phyloP scores from a whole-genome alignment of 768 basidiomycete species.

The Hortiboletus campestris region DNA sequence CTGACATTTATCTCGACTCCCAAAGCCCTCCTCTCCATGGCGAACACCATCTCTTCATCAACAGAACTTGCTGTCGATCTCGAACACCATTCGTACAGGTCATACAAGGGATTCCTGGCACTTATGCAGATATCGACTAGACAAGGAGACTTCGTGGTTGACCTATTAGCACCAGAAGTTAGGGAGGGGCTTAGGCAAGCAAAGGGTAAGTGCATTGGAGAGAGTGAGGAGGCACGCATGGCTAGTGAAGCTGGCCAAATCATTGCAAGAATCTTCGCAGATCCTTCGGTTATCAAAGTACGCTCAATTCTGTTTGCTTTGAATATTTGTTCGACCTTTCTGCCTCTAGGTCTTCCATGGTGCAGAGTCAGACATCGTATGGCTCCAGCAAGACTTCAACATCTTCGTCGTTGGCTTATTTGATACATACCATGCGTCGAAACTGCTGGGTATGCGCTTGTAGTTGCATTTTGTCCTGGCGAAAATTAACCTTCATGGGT shows the following conservation, averaged over 20 bases:
- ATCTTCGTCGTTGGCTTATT: constrained; percentile 95
- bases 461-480: background rate
- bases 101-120: constrained; percentile 85
- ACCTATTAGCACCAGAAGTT: constrained; percentile 60
- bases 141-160: constrained; percentile 83
- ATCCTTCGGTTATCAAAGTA: constrained; percentile 85
- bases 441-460: constrained; percentile 57
- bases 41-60: constrained; percentile 61
- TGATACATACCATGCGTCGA: constrained; percentile 95
- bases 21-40: constrained; percentile 56
- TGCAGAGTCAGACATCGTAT: constrained; percentile 89
- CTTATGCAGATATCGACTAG: constrained; percentile 91
- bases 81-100: constrained; percentile 88
- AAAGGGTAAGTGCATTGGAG: constrained; percentile 37
- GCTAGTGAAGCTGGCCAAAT: constrained; percentile 48
- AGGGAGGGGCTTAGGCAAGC: constrained; percentile 70
- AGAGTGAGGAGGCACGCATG: constrained; percentile 14
- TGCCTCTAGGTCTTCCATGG: constrained; percentile 82
- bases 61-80: constrained; percentile 90
- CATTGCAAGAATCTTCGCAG: constrained; percentile 51
- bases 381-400: constrained; percentile 96
- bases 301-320: constrained; percentile 11
- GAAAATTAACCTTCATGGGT: background rate
- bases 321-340: background rate
- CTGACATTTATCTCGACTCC: constrained; percentile 70